Conservation (phyloP, 2,329 filamentous ascomycete genomes). For the Diaporthe citrichinensis region DNA sequence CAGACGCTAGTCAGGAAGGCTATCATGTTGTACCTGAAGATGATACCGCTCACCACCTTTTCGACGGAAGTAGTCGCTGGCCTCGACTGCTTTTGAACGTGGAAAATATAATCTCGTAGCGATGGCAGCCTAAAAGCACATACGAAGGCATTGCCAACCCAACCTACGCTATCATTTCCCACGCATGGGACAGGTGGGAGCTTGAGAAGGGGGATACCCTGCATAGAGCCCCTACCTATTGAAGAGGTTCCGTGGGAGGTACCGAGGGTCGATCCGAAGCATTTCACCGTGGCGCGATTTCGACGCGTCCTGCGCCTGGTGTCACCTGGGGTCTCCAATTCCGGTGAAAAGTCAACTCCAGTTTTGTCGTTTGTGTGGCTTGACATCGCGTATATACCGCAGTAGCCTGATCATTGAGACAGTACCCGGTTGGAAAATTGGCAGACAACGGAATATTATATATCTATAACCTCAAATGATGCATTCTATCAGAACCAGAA, state of each 20-base stretch:
- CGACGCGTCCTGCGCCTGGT: too few species aligned
- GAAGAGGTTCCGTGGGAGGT: too few species aligned
- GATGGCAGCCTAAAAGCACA: not conserved
- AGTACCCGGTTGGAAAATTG: too few species aligned
- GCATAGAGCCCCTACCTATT: too few species aligned
- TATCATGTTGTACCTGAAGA: not conserved
- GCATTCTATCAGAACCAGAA: not conserved
- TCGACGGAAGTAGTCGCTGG: not conserved
- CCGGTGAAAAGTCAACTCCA: too few species aligned
- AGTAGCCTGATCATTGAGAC: too few species aligned
- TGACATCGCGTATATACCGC: too few species aligned
- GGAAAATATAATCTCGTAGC: not conserved
- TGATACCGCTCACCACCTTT: not conserved
- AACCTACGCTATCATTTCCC: not conserved
- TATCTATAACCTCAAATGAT: not conserved
- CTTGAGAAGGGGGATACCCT: too few species aligned
- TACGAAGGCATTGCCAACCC: not conserved
- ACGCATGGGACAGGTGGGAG: not conserved
- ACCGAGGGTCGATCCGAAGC: too few species aligned
- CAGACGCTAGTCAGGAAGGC: not conserved
- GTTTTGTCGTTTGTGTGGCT: too few species aligned
- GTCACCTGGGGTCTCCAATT: too few species aligned
- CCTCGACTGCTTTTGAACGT: not conserved
- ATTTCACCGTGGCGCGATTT: too few species aligned
- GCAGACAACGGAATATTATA: not conserved